A percentile compares a stretch with the other conserved stretches of the same genome.
These are phyloP conservation scores for Thielaviopsis ethacetica DNA, from an alignment of 2,329 filamentous ascomycete genomes.

Conservation along the genomic window DNA sequence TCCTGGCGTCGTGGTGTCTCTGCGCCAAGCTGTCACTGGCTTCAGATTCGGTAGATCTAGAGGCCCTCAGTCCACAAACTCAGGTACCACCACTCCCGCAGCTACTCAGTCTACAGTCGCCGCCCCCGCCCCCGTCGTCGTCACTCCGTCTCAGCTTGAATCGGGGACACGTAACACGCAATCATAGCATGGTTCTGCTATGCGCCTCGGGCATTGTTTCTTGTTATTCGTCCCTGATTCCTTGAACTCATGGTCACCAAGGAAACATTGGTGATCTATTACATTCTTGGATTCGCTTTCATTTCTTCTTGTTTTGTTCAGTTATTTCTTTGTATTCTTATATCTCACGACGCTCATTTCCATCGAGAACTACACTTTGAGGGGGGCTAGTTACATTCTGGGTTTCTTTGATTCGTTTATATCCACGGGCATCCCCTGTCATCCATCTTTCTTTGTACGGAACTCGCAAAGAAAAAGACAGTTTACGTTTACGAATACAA, in stretches of 20 bases:
- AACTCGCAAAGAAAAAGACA: not conserved
- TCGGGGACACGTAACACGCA: conserved; percentile 19
- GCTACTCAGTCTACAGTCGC: not conserved
- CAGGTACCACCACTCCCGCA: not conserved
- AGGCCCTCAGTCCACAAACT: not conserved
- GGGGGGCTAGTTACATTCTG: not conserved
- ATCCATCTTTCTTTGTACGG: no score
- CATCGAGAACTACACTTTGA: not conserved
- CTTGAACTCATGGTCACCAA: not conserved
- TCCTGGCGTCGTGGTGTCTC: conserved; percentile 1
- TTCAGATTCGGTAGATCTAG: not conserved
- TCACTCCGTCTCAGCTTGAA: conserved; percentile 32
- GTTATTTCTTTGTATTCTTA: conserved; percentile 11
- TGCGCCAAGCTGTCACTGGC: not conserved
- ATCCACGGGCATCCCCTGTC: not conserved
- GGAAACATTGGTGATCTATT: not conserved
- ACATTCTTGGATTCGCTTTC: not conserved
- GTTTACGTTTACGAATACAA: not conserved
- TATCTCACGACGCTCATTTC: not conserved
- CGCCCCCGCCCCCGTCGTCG: conserved; percentile 14
- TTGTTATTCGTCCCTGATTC: not conserved
- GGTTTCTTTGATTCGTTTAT: not conserved
- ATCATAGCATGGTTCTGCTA: not conserved
- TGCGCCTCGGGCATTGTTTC: not conserved
- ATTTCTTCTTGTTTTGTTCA: not conserved